A percentile compares a stretch with the other conserved stretches of the same genome.
phyloP scores from a whole-genome alignment of 2,329 filamentous ascomycete species.

The Thelonectria rubi region DNA sequence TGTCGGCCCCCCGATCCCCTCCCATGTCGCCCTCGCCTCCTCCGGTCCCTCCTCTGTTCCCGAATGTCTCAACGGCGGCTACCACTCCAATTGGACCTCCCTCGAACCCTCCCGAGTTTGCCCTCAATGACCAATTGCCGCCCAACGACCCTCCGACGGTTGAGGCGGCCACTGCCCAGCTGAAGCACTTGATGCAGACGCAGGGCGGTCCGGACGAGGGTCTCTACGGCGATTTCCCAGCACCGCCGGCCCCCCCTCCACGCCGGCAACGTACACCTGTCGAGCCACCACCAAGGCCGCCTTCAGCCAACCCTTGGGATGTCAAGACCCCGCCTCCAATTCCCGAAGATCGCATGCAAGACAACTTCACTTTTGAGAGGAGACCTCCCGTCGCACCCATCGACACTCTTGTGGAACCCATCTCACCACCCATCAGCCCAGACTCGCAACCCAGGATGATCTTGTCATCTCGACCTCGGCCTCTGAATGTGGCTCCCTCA shows the following conservation, averaged over 20 bases:
- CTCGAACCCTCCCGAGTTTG: conserved; percentile 15
- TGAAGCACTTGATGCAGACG: conserved; percentile 42
- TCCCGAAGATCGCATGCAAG: conserved; percentile 33
- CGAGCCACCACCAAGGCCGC: conserved; percentile 46
- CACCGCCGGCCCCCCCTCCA: conserved; percentile 16
- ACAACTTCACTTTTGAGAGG: conserved; percentile 39
- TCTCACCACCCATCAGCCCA: conserved; percentile 38
- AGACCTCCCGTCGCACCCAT: conserved; percentile 36
- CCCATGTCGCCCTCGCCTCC: conserved; percentile 40
- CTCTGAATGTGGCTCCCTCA: conserved; percentile 28
- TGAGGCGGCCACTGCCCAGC: conserved; percentile 43
- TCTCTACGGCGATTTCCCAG: conserved; percentile 30
- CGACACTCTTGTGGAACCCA: conserved; percentile 36
- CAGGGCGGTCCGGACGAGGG: conserved; percentile 41
- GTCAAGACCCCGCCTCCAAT: conserved; percentile 38
- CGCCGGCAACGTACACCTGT: conserved; percentile 30
- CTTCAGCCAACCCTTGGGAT: conserved; percentile 57
- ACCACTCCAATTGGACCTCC: conserved; percentile 8
- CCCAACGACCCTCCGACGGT: conserved; percentile 37
- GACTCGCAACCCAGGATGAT: conserved; percentile 25
- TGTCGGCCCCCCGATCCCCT: conserved; percentile 41
- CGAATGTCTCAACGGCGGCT: conserved; percentile 23
- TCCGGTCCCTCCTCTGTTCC: conserved; percentile 38
- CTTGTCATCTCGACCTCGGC: conserved; percentile 26
- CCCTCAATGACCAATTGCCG: conserved; percentile 22